Base-by-base conservation (phyloP, 2,329 filamentous ascomycete species). In the Bipolaris cookei region DNA sequence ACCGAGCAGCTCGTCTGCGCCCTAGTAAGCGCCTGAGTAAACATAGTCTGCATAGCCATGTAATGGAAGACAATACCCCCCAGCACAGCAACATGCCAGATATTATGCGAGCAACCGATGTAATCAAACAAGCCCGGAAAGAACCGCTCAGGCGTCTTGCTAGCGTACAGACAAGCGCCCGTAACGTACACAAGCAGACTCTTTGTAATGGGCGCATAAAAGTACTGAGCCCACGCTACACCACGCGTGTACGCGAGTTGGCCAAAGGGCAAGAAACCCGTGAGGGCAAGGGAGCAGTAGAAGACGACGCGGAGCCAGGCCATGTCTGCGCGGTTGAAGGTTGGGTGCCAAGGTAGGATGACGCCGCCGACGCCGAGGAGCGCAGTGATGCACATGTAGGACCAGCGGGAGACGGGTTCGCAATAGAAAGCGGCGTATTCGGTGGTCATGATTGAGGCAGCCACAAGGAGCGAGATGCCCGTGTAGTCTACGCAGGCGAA, bases 361-460 rank as follows among this genome's bases (percentile, higher is more conserved):
- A 96, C 91, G 54, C 95, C 95, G 37, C 88, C 90, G 54, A 96
- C 79, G 45, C 95, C 95, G 23, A 99, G 86, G 13, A 88, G 75
- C 55, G 90, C 89, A 2, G 95, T 98, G 47, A 90, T 81, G 39
- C 84, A 77, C 81, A 99, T 95, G 78, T 98, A 99, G 11, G 86
- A 82, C 85, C 90, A 95, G 53, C 93, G 89, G 66, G 90, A 93
- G 44, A 90, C 70, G 3, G 95, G 93, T 71, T 99, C 95, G 80
- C 95, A 97, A 81, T 99, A 99, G 78, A 99, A 99, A 21, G 94
- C 95, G 0, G 95, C 97, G 80, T 98, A 99, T 76, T 99, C 95
- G 34, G 92, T 97, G 2, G 95, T 97, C 85, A 98, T 92, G 79
- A 99, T 99, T 54, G 91, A 96, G 8, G 95, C 92, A 2, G 95